These are phyloP conservation scores for Brettanomyces custersianus DNA, from an alignment of 805 yeast genomes.

Conservation along the genomic window DNA sequence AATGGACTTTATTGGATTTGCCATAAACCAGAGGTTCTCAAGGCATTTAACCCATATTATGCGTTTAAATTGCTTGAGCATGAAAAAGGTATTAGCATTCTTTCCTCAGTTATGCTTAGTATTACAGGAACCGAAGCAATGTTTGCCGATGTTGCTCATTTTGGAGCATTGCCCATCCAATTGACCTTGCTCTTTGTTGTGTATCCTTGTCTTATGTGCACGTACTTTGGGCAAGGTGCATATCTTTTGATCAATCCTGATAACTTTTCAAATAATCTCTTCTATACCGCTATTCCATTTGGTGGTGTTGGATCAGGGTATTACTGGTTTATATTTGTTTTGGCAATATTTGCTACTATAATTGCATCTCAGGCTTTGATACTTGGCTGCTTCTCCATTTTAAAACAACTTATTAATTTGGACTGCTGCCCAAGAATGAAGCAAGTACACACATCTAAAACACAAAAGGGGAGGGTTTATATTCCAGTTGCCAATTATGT, in stretches of 20 bases:
- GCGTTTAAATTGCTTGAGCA: constrained; percentile 36
- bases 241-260: constrained; percentile 33
- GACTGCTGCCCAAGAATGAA: constrained; percentile 46
- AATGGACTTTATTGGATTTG: constrained; percentile 39
- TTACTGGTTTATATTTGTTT: constrained; percentile 43
- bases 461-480: constrained; percentile 41
- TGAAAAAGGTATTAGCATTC: constrained; percentile 28
- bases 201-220: constrained; percentile 43
- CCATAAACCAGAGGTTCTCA: constrained; percentile 34
- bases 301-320: constrained; percentile 35
- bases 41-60: constrained; percentile 41
- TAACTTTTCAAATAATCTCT: constrained; percentile 29
- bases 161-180: constrained; percentile 41
- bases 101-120: constrained; percentile 44
- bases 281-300: constrained; percentile 38
- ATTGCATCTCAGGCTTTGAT: constrained; percentile 57
- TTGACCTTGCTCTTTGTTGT: constrained; percentile 36
- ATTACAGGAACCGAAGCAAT: constrained; percentile 56
- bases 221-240: constrained; percentile 53
- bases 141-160: constrained; percentile 57
- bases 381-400: constrained; percentile 43
- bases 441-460: constrained; percentile 35
- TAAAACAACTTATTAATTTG: constrained; percentile 42
- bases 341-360: constrained; percentile 46
- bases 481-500: constrained; percentile 42